Evolutionary conservation across 2,329 filamentous ascomycete genomes (phyloP), one percentile per base, ranked within the genome.

Genomic region (Aureobasidium sp.): DNA sequence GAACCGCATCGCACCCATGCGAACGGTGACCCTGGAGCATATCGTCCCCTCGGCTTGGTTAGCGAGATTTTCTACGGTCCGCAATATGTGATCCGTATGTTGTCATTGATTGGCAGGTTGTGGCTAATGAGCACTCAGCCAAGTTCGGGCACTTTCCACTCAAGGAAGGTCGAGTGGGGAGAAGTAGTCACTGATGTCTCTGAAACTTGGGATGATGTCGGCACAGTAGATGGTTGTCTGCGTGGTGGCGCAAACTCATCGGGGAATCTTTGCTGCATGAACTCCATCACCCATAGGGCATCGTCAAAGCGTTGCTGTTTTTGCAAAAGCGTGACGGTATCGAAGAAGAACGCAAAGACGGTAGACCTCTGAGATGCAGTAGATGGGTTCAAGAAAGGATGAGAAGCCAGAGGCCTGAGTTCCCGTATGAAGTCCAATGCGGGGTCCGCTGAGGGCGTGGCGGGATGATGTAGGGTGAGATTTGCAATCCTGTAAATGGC

Each of bases 281-380:
- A 63, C 39, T 63, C 61, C 60, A 64, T 64, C 9, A 64, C 56
- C 64, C 62, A 64, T 2, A 63, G 33, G n/a, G 56, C 64, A 39
- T 65, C 64, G 24, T 61, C 42, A n/a, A 45, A 56, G 31, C 40
- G 45, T 24, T 45, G 44, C 48, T 65, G 62, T 24, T 50, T 47
- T 6, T 64, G 48, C 27, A 64, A 49, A 17, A 64, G 42, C 22
- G 60, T 45, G 15, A 63, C 64, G 14, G 56, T 61, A 24, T 64
- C 56, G 35, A 65, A 63, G 57, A 62, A 48, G 40, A 65, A 61
- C 15, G 47, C 29, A 17, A 62, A 58, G 9, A 63, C 61, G 8
- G 39, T 37, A 9, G 37, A 44, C 27, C 44, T 60, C 40, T 60
- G 61, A 5, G 29, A 39, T 27, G 22, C n/a, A 22, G 48, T 53